Conservation (phyloP, 2,329 filamentous ascomycete genomes). For the Diplodia seriata region DNA sequence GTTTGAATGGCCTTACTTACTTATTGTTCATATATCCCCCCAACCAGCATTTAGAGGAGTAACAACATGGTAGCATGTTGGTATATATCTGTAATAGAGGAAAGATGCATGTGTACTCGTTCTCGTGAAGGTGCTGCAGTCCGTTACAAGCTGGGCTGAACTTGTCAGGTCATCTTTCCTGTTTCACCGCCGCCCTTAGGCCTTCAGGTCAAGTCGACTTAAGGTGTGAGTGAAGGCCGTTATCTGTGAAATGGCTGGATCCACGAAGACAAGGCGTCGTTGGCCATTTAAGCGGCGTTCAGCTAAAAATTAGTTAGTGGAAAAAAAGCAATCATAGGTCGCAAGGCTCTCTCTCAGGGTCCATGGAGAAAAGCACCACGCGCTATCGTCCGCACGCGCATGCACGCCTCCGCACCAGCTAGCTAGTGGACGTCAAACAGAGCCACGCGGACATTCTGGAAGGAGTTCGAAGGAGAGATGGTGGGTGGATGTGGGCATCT, state of each 20-base stretch:
- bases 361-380: neutral
- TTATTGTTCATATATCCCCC: conserved; percentile 5
- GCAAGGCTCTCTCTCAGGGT: neutral
- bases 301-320: neutral
- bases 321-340: neutral
- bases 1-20: neutral
- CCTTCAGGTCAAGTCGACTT: too few species aligned
- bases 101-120: neutral
- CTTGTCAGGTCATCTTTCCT: too few species aligned
- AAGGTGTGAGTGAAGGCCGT: too few species aligned
- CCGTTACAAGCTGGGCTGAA: too few species aligned
- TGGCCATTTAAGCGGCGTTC: neutral
- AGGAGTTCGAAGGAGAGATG: neutral
- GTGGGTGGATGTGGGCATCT: neutral
- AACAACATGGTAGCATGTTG: neutral
- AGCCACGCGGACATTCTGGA: conserved; percentile 9
- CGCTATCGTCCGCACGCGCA: neutral
- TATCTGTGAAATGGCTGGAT: too few species aligned
- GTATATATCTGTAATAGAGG: neutral
- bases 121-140: neutral
- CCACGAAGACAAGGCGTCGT: neutral
- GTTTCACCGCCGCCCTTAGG: too few species aligned
- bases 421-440: neutral
- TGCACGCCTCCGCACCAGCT: neutral
- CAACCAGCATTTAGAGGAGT: neutral